These are phyloP conservation scores for Jamesozyma spencerorum DNA, from an alignment of 805 yeast species.

Conservation along the genomic window DNA sequence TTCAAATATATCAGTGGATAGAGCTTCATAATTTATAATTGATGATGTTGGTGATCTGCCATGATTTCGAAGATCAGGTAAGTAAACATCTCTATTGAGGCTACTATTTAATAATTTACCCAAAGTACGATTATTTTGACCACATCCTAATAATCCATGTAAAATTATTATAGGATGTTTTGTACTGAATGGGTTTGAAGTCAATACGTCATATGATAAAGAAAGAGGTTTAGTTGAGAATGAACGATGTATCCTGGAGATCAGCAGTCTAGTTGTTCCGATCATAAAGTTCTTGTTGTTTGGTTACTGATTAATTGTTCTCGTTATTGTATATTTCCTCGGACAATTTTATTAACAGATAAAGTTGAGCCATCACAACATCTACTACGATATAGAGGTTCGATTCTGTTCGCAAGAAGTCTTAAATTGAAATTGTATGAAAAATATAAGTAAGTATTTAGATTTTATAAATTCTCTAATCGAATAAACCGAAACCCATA, in stretches of 20 bases:
- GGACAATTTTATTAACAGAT: too few species aligned
- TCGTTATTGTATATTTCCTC: too few species aligned
- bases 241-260: too few species aligned
- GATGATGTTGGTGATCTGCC: conserved; percentile 80
- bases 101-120: conserved; percentile 45
- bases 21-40: conserved; percentile 66
- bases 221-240: not conserved
- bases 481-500: conserved; percentile 99
- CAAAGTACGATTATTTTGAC: conserved; percentile 71
- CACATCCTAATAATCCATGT: conserved; percentile 87
- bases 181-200: not conserved
- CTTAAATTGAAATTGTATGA: too few species aligned
- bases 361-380: too few species aligned
- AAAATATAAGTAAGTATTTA: conserved; percentile 34
- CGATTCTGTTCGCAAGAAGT: too few species aligned
- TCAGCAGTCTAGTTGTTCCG: not conserved
- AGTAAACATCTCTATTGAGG: conserved; percentile 50
- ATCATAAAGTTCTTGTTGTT: too few species aligned
- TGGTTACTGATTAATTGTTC: too few species aligned
- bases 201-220: not conserved
- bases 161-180: conserved; percentile 62
- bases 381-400: too few species aligned
- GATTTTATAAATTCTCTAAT: conserved; percentile 45
- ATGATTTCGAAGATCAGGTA: conserved; percentile 79
- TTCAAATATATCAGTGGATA: conserved; percentile 77